Percentiles rank a stretch among this genome's conserved stretches.
phyloP scores from a whole-genome alignment of 441 rosid genomes.

The Populus hybrid region DNA sequence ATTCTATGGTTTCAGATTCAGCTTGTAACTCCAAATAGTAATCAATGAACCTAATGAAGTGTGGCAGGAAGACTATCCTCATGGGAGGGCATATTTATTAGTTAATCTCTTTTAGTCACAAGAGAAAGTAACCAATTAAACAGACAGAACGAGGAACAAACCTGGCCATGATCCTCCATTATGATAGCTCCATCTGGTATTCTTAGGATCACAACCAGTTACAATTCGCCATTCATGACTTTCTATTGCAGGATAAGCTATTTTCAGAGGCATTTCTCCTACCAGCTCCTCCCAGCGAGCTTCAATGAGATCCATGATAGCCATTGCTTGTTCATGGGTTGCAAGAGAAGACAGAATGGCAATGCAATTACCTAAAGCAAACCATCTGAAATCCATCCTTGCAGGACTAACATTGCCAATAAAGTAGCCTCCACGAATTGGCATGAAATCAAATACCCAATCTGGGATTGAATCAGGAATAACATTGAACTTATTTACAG shows the following conservation, averaged over 20 bases:
- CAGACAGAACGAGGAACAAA: slow-evolving; percentile 24
- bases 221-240: slow-evolving; percentile 78
- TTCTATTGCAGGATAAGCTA: slow-evolving; percentile 85
- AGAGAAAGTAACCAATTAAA: background rate
- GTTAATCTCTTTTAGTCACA: background rate
- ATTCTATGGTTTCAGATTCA: background rate
- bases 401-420: slow-evolving; percentile 95
- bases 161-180: slow-evolving; percentile 99
- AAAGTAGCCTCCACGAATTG: slow-evolving; percentile 89
- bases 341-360: slow-evolving; percentile 84
- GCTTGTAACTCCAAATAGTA: background rate
- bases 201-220: slow-evolving; percentile 95
- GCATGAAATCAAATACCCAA: slow-evolving; percentile 97
- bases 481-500: slow-evolving; percentile 88
- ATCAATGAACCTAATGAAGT: background rate
- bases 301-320: slow-evolving; percentile 96
- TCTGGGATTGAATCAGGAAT: slow-evolving; percentile 94
- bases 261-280: slow-evolving; percentile 93
- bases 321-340: slow-evolving; percentile 84
- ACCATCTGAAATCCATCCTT: slow-evolving; percentile 95
- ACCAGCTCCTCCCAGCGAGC: slow-evolving; percentile 91
- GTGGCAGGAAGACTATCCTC: background rate
- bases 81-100: background rate
- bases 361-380: slow-evolving; percentile 81
- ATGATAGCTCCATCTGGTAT: slow-evolving; percentile 96